A percentile compares a stretch with the other conserved stretches of the same genome.
Evolutionary conservation across 2,329 filamentous ascomycete species (phyloP).

Genomic region (Geoglossum cookeanum): DNA sequence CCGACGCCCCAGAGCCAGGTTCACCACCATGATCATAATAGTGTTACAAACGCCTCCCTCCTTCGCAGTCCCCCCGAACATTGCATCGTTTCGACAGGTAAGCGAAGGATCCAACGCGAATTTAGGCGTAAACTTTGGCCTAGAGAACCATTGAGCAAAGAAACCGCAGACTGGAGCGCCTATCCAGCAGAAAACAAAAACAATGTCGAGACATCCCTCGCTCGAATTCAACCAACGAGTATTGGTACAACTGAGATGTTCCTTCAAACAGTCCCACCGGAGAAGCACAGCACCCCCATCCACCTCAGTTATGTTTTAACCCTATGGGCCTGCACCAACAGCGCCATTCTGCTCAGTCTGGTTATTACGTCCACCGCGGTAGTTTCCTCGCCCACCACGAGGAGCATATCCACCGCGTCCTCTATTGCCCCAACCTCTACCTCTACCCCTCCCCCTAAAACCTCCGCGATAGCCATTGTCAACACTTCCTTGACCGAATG

Average conservation of each 20-base stretch:
- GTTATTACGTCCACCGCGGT: slow-evolving; percentile 17
- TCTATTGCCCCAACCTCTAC: slow-evolving; percentile 28
- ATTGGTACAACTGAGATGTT: neutral
- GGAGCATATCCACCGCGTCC: slow-evolving; percentile 28
- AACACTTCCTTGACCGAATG: slow-evolving; percentile 90
- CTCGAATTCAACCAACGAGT: neutral
- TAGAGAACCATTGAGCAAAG: neutral
- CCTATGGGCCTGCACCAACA: neutral
- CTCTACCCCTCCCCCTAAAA: slow-evolving; percentile 54
- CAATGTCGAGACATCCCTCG: neutral
- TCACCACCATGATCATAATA: neutral
- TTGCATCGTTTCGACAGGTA: neutral
- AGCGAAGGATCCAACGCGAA: neutral
- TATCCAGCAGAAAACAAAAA: slow-evolving; percentile 1
- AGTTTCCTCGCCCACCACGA: slow-evolving; percentile 15
- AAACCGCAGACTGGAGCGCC: neutral
- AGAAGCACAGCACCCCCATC: neutral
- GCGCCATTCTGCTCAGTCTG: neutral
- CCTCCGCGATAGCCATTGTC: slow-evolving; percentile 60
- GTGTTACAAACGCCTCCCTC: neutral
- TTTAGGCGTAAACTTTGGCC: neutral
- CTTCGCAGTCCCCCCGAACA: neutral
- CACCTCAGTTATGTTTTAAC: neutral
- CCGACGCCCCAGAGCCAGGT: neutral
- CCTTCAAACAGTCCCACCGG: neutral